Evolutionary conservation across 2,329 filamentous ascomycete genomes (phyloP).

Genomic region (Sclerotinia trifoliorum): DNA sequence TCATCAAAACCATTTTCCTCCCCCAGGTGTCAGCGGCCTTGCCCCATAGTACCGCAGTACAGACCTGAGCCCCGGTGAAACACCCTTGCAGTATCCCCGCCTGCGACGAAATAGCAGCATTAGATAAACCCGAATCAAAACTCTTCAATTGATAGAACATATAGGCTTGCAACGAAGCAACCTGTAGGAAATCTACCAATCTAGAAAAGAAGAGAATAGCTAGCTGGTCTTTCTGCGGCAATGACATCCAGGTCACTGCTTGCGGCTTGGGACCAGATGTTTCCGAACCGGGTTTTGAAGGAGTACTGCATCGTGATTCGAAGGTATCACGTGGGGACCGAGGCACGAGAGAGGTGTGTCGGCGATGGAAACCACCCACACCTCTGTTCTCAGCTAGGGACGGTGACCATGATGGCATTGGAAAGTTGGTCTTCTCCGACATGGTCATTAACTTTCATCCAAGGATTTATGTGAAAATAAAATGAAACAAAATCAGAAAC

Average conservation of each 20-base stretch:
- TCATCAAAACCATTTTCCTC: conserved; percentile 74
- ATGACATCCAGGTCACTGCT: conserved; percentile 64
- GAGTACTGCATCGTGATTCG: conserved; percentile 10
- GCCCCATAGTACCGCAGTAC: conserved; percentile 82
- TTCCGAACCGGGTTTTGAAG: conserved; percentile 14
- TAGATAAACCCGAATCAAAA: conserved; percentile 56
- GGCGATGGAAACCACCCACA: conserved; percentile 12
- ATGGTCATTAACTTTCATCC: background rate
- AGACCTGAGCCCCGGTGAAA: conserved; percentile 79
- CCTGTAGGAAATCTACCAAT: conserved; percentile 77
- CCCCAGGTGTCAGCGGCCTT: conserved; percentile 65
- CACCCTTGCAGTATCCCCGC: conserved; percentile 75
- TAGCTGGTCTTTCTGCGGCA: conserved; percentile 76
- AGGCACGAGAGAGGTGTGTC: conserved; percentile 14
- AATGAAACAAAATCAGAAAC: background rate
- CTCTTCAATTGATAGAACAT: conserved; percentile 88
- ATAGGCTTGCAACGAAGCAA: conserved; percentile 67
- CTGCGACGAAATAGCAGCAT: conserved; percentile 70
- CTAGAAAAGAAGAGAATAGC: conserved; percentile 74
- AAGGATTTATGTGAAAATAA: background rate
- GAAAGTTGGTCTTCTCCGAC: conserved; percentile 4
- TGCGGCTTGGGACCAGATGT: conserved; percentile 17
- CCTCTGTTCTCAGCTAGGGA: background rate
- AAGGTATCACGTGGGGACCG: conserved; percentile 13
- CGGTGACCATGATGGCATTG: background rate